A percentile compares a stretch with the other conserved stretches of the same genome.
phyloP scores from a whole-genome alignment of 768 basidiomycete genomes.

The Hygrocybe coccinea region DNA sequence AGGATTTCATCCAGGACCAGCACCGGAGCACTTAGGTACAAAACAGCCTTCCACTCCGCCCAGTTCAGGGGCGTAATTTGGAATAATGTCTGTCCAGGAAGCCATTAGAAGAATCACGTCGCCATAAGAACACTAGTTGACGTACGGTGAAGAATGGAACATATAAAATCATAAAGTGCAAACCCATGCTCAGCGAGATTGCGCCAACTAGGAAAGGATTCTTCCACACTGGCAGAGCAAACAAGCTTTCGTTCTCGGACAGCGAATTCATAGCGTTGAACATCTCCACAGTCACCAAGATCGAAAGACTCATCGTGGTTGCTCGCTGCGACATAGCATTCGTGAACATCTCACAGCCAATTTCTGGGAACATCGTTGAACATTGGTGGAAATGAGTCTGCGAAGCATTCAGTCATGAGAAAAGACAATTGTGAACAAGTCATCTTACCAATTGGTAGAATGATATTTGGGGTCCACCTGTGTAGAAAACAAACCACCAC shows the following conservation, averaged over 20 bases:
- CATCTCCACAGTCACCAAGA: slow-evolving; percentile 95
- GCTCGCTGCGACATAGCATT: slow-evolving; percentile 81
- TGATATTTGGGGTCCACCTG: slow-evolving; percentile 85
- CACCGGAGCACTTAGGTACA: slow-evolving; percentile 84
- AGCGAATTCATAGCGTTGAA: slow-evolving; percentile 98
- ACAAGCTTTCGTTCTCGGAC: slow-evolving; percentile 91
- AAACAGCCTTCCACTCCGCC: slow-evolving; percentile 91
- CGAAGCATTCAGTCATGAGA: slow-evolving; percentile 3
- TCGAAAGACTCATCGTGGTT: slow-evolving; percentile 94
- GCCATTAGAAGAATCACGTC: slow-evolving; percentile 4
- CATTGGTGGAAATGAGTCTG: slow-evolving; percentile 98
- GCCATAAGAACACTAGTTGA: slow-evolving; percentile 11
- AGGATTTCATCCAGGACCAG: slow-evolving; percentile 85
- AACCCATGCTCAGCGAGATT: slow-evolving; percentile 83
- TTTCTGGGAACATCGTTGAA: slow-evolving; percentile 70
- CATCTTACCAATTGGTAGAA: slow-evolving; percentile 83
- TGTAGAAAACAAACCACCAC: slow-evolving; percentile 97
- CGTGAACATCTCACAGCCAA: slow-evolving; percentile 95
- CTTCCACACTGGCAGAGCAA: slow-evolving; percentile 87
- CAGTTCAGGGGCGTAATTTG: slow-evolving; percentile 92
- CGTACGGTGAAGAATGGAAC: slow-evolving; percentile 92
- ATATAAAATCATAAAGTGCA: slow-evolving; percentile 94
- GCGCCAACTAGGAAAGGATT: slow-evolving; percentile 90
- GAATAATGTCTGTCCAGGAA: slow-evolving; percentile 59
- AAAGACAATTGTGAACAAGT: slow-evolving; percentile 1